These are phyloP conservation scores for Blyttiomyces sp. DNA, from an alignment of 371 early-diverging fungal species.

Conservation along the genomic window DNA sequence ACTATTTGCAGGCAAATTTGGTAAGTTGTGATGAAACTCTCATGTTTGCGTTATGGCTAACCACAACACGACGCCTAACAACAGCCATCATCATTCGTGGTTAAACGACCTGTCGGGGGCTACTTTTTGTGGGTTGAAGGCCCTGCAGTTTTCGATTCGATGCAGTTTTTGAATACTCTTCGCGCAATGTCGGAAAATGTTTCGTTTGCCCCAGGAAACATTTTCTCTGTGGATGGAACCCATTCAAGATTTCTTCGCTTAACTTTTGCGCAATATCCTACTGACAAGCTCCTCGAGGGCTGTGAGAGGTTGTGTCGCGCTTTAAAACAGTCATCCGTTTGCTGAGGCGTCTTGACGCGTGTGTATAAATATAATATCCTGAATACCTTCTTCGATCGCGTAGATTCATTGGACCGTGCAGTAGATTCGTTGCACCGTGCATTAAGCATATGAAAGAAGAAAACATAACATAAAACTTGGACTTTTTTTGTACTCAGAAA, in stretches of 20 bases:
- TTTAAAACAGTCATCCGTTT: no score
- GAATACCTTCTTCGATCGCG: no score
- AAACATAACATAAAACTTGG: no score
- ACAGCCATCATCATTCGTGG: conserved; percentile 2
- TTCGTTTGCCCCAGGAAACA: conserved; percentile 32
- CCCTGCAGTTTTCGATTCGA: conserved; percentile 18
- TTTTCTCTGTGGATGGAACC: conserved; percentile 20
- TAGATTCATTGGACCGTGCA: no score
- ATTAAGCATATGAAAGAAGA: no score
- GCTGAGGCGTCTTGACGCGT: no score
- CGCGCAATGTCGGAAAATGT: conserved; percentile 11
- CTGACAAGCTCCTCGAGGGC: conserved; percentile 19
- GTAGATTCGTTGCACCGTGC: no score
- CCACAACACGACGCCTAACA: not conserved
- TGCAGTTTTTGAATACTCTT: conserved; percentile 14
- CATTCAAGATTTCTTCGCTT: conserved; percentile 25
- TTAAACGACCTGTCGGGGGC: conserved; percentile 29
- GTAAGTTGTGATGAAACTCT: not conserved
- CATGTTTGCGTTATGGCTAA: no score
- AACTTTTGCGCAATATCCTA: conserved; percentile 27
- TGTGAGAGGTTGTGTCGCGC: conserved; percentile 19
- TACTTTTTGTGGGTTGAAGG: conserved; percentile 35
- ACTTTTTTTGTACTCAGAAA: no score
- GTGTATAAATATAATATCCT: no score
- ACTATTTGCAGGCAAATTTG: conserved; percentile 12